phyloP scores from a whole-genome alignment of 2,329 filamentous ascomycete genomes.

The Fusarium subtropicale region DNA sequence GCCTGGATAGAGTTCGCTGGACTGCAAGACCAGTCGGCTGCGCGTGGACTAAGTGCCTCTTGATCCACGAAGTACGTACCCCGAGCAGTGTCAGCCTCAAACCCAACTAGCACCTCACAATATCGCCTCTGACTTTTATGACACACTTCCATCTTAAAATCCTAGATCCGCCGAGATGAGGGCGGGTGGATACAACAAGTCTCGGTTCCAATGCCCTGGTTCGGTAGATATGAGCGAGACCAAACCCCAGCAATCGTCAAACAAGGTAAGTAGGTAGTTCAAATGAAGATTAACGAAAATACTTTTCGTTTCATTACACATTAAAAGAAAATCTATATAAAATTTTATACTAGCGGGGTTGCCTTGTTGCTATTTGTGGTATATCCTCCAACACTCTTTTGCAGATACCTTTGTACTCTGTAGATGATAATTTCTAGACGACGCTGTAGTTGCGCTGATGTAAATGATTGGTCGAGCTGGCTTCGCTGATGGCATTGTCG shows the following conservation, averaged over 20 bases:
- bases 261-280: too few relatives aligned
- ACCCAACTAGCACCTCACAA: neutral
- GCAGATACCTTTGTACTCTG: neutral
- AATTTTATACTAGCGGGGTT: neutral
- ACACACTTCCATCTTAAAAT: neutral
- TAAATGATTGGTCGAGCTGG: slow-evolving; percentile 43
- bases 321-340: slow-evolving; percentile 28
- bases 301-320: slow-evolving; percentile 23
- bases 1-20: neutral
- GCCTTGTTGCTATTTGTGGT: neutral
- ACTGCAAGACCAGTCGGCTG: neutral
- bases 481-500: slow-evolving; percentile 42
- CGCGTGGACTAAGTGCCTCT: too few relatives aligned
- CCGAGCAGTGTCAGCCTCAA: neutral
- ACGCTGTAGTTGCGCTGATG: slow-evolving; percentile 29
- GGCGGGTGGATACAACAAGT: neutral
- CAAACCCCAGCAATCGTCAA: too few relatives aligned
- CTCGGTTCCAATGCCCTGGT: neutral
- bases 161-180: neutral
- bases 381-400: neutral
- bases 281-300: slow-evolving; percentile 3
- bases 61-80: too few relatives aligned
- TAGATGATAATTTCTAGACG: neutral
- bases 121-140: neutral
- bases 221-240: neutral